Base-by-base conservation (phyloP, 441 rosid species). In the Aquilaria agallochum region DNA sequence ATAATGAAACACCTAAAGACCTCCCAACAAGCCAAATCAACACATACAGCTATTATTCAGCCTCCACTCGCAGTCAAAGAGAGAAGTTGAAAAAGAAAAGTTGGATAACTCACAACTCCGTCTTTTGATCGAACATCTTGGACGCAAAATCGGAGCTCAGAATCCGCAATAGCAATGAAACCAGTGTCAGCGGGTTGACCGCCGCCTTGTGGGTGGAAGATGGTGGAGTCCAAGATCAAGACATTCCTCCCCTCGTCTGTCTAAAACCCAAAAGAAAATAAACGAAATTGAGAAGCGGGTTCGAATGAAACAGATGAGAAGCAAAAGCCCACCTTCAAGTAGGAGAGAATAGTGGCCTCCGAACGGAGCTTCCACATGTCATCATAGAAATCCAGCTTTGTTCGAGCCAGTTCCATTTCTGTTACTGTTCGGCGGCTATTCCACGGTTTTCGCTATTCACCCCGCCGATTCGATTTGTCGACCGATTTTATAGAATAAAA, bases 191-290 rank as follows among this genome's bases (percentile, higher is more conserved):
- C 69, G 1, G 93, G 97, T 74, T 92, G 96, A 44, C 96, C 96
- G 1, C 97, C 97, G 27, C 97, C 97, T 83, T 92, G 97, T 27
- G 97, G 97, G 64, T 92, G 87, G 75, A 92, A 92, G 59, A 89
- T 76, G 2, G 97, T 87, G 8, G 95, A 84, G 15, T 82, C 87
- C 69, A 92, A 53, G 36, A 87, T 73, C 52, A 92, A 57, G 10
- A 84, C 84, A 15, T 40, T 56, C 62, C 81, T 78, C 2, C 87
- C 89, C 76, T 87, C 96, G 47, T 87, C 78, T 12, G 73, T 87
- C 94, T 86, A 48, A 32, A 13, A 70, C 31, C 20, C 66, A 62
- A 20, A 33, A 50, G 49, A 31, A 14, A 51, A 32, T 47, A 7
- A 47, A 62, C 20, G 31, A 15, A 52, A 14, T 53, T 36, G 60